Evolutionary conservation across 768 basidiomycete genomes (phyloP).

Genomic region (Scleroderma citrinum): DNA sequence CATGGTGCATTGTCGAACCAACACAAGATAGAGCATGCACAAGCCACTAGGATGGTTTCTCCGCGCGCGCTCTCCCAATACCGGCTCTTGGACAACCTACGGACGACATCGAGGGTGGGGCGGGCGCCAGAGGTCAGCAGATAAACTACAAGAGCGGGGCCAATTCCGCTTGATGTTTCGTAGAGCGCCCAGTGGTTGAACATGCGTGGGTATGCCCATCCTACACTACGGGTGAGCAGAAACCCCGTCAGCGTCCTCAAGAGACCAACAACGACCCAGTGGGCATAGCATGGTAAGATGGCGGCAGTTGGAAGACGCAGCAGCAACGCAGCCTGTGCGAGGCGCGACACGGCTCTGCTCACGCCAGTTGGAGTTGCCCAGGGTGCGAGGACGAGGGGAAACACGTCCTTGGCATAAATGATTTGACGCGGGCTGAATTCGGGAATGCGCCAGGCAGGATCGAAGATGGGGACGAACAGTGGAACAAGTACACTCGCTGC

Average conservation of each 20-base stretch:
- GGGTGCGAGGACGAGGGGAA: conserved; percentile 30
- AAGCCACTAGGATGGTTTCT: conserved; percentile 9
- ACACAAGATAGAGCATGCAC: conserved; percentile 8
- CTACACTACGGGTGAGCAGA: conserved; percentile 22
- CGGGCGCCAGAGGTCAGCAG: conserved; percentile 14
- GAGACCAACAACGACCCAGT: conserved; percentile 20
- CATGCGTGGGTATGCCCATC: conserved; percentile 34
- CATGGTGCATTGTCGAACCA: conserved; percentile 34
- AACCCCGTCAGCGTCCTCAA: conserved; percentile 14
- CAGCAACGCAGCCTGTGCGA: conserved; percentile 14
- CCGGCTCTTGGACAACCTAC: conserved; percentile 6
- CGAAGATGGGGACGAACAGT: conserved; percentile 6
- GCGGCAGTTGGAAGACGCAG: conserved; percentile 6
- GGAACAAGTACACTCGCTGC: neutral
- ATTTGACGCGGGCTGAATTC: conserved; percentile 36
- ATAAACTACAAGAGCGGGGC: conserved; percentile 25
- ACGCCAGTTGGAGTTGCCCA: conserved; percentile 28
- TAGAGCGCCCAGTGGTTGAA: conserved; percentile 38
- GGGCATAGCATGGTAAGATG: conserved; percentile 9
- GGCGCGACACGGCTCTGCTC: conserved; percentile 16
- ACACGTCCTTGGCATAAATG: conserved; percentile 28
- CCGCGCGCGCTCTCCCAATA: conserved; percentile 9
- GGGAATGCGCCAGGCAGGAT: conserved; percentile 8
- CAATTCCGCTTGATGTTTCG: conserved; percentile 33
- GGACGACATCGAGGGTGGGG: conserved; percentile 4